phyloP scores from a whole-genome alignment of 2,329 filamentous ascomycete genomes.

The Corinectria fuckeliana region DNA sequence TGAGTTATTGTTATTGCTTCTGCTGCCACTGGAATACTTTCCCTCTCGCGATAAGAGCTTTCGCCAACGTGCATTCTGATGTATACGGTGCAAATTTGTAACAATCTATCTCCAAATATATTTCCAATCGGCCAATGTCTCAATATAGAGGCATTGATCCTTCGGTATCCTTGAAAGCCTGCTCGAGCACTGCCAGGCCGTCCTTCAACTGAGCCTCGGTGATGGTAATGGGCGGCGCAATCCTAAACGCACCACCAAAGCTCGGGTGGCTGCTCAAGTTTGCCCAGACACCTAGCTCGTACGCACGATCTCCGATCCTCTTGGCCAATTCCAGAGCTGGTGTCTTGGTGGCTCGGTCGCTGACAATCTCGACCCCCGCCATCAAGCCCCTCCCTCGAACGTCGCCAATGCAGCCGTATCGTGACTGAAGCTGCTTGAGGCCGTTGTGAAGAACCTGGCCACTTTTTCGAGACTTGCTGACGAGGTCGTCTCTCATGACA shows the following conservation, averaged over 20 bases:
- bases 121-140: background rate
- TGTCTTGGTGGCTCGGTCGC: constrained; percentile 54
- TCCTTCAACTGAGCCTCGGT: constrained; percentile 55
- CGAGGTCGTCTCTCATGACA: constrained; percentile 61
- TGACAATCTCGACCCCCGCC: constrained; percentile 64
- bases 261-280: constrained; percentile 61
- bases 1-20: too few species aligned
- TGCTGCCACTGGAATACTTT: too few species aligned
- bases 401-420: constrained; percentile 68
- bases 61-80: too few species aligned
- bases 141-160: constrained; percentile 13
- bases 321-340: constrained; percentile 56
- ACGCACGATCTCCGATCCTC: constrained; percentile 54
- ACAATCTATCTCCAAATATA: too few species aligned
- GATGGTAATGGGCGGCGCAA: constrained; percentile 67
- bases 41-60: too few species aligned
- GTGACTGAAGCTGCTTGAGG: constrained; percentile 52
- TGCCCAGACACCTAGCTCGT: constrained; percentile 60
- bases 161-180: constrained; percentile 39
- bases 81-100: too few species aligned
- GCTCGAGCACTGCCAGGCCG: constrained; percentile 62
- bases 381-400: constrained; percentile 65
- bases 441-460: constrained; percentile 56
- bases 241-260: constrained; percentile 63
- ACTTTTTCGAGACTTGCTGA: constrained; percentile 50